Conservation (phyloP, 225 moss, liverwort and hornwort species). For the Rhytidiadelphus loreus region DNA sequence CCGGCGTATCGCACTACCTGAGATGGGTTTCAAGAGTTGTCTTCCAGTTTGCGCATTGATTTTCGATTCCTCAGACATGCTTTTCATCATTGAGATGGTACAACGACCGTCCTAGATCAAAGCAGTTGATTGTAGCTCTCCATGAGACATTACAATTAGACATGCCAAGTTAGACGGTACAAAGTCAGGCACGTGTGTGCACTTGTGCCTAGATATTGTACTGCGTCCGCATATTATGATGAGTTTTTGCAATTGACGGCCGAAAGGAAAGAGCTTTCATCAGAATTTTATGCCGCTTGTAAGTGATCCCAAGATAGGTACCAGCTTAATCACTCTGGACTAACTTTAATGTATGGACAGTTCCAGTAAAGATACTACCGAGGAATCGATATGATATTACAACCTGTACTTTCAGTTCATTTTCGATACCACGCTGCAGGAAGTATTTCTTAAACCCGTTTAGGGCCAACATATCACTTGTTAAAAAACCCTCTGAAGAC, state of each 20-base stretch:
- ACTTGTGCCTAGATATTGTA: no score
- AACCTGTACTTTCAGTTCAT: no score
- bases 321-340: neutral
- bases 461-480: accelerated
- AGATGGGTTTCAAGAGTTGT: neutral
- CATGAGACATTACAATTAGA: no score
- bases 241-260: no score
- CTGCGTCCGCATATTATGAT: no score
- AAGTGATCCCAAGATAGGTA: accelerated
- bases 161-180: neutral
- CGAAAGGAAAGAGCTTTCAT: accelerated
- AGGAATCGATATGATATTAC: accelerated
- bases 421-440: accelerated
- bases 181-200: accelerated
- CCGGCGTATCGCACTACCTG: neutral
- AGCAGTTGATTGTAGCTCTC: neutral
- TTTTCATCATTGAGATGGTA: no score
- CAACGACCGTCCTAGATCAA: no score
- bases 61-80: neutral
- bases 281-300: no score
- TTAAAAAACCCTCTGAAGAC: neutral
- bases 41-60: slow-evolving; percentile 28
- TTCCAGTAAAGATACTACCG: accelerated
- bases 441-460: accelerated
- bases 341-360: accelerated